Conservation (phyloP, 139 green algal genomes). For the Chlorella sp. region DNA sequence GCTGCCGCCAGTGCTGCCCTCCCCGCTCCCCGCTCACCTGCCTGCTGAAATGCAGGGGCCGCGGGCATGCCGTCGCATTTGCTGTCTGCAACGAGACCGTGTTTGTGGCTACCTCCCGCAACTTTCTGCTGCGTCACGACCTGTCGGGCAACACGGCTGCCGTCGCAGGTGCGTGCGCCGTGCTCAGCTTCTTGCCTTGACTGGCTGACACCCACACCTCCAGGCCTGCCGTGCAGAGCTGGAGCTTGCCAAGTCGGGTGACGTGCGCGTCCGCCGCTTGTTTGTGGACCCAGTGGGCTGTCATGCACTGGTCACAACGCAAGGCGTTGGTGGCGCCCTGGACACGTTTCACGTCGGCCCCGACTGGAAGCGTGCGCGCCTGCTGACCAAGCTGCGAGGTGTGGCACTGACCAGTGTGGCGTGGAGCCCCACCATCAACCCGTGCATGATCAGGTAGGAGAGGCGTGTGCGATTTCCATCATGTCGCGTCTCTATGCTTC, state of each 20-base stretch:
- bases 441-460: too few relatives aligned
- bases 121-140: conserved; percentile 79
- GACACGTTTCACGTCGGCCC: conserved; percentile 65
- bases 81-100: conserved; percentile 53
- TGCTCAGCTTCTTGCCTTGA: background rate
- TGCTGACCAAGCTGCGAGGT: conserved; percentile 63
- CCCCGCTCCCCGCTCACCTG: background rate
- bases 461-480: too few relatives aligned
- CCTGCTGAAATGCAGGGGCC: conserved; percentile 15
- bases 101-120: conserved; percentile 72
- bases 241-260: conserved; percentile 49
- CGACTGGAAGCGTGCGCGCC: conserved; percentile 43
- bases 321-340: conserved; percentile 16
- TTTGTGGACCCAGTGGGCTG: conserved; percentile 60
- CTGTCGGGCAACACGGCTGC: conserved; percentile 39
- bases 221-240: conserved; percentile 36
- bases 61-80: conserved; percentile 29
- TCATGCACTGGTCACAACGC: conserved; percentile 57
- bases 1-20: background rate
- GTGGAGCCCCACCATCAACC: conserved; percentile 51
- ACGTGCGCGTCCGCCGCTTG: conserved; percentile 42
- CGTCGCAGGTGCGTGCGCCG: conserved; percentile 21
- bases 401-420: conserved; percentile 55
- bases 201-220: too few relatives aligned
- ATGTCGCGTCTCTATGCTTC: too few relatives aligned